phyloP scores from a whole-genome alignment of 371 early-diverging fungal genomes.

The Choanephora cucurbitarum region DNA sequence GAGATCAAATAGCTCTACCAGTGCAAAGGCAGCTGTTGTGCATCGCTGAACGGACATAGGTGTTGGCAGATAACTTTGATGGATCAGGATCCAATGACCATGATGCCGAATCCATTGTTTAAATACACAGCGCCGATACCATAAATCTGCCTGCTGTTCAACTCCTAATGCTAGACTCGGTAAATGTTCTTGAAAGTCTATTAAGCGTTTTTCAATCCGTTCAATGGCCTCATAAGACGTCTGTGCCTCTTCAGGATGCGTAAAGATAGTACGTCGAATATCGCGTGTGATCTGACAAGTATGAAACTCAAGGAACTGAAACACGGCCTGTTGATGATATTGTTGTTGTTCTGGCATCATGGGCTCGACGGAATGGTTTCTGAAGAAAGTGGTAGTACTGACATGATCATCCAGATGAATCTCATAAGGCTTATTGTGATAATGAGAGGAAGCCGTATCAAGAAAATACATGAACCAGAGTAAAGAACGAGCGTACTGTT shows the following conservation, averaged over 20 bases:
- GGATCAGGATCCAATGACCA: slow-evolving; percentile 53
- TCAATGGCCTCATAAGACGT: slow-evolving; percentile 39
- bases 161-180: slow-evolving; percentile 5
- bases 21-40: slow-evolving; percentile 43
- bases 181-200: slow-evolving; percentile 25
- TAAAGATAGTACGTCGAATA: slow-evolving; percentile 46
- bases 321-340: slow-evolving; percentile 29
- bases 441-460: slow-evolving; percentile 48
- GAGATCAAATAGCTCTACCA: slow-evolving; percentile 41
- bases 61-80: slow-evolving; percentile 48
- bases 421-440: slow-evolving; percentile 49
- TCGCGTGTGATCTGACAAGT: slow-evolving; percentile 45
- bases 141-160: slow-evolving; percentile 15
- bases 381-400: slow-evolving; percentile 30
- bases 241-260: slow-evolving; percentile 28
- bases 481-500: slow-evolving; percentile 38
- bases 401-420: slow-evolving; percentile 34
- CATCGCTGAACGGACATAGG: slow-evolving; percentile 44
- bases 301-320: slow-evolving; percentile 40
- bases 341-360: slow-evolving; percentile 5
- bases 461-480: slow-evolving; percentile 49
- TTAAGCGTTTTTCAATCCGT: slow-evolving; percentile 36
- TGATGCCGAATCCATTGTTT: slow-evolving; percentile 45
- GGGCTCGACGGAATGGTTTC: slow-evolving; percentile 2
- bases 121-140: slow-evolving; percentile 39